Conservation (phyloP, 2,329 filamentous ascomycete genomes). For the Leptographium lundbergii region DNA sequence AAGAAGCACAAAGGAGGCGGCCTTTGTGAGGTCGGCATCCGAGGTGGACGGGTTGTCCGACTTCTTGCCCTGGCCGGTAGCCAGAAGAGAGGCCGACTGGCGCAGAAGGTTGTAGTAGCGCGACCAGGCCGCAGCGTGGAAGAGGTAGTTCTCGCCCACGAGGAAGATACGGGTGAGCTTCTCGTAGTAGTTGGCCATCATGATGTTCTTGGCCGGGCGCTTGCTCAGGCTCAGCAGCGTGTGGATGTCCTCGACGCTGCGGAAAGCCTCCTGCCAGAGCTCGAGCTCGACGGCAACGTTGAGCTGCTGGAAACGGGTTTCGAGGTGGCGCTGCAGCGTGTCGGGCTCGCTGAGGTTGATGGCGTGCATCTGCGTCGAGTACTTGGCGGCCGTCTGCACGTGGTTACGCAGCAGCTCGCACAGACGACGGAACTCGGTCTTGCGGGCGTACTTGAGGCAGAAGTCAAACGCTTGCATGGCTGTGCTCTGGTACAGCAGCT, state of each 20-base stretch:
- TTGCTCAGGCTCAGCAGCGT: slow-evolving; percentile 96
- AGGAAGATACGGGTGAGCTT: slow-evolving; percentile 98
- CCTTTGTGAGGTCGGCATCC: slow-evolving; percentile 84
- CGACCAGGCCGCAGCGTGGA: slow-evolving; percentile 96
- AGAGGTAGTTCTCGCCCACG: slow-evolving; percentile 97
- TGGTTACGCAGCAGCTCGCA: slow-evolving; percentile 98
- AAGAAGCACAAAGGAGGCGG: slow-evolving; percentile 87
- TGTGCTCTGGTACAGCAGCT: slow-evolving; percentile 96
- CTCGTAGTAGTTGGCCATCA: slow-evolving; percentile 99
- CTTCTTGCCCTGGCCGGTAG: slow-evolving; percentile 79
- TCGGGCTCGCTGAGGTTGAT: slow-evolving; percentile 98
- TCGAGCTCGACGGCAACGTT: slow-evolving; percentile 97
- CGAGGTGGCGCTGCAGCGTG: slow-evolving; percentile 90
- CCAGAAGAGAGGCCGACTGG: slow-evolving; percentile 73
- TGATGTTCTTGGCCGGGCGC: slow-evolving; percentile 93
- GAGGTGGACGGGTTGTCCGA: slow-evolving; percentile 83
- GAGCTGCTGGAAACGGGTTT: slow-evolving; percentile 96
- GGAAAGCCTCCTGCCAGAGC: slow-evolving; percentile 98
- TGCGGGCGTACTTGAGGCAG: slow-evolving; percentile 93
- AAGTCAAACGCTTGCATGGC: slow-evolving; percentile 98
- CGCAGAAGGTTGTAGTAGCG: slow-evolving; percentile 94
- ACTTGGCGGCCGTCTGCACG: slow-evolving; percentile 97
- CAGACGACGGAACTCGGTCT: slow-evolving; percentile 97
- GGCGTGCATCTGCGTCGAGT: slow-evolving; percentile 96
- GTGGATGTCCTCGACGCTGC: slow-evolving; percentile 97